phyloP scores from a whole-genome alignment of 345 rosid genomes.

The Gossypium australe region DNA sequence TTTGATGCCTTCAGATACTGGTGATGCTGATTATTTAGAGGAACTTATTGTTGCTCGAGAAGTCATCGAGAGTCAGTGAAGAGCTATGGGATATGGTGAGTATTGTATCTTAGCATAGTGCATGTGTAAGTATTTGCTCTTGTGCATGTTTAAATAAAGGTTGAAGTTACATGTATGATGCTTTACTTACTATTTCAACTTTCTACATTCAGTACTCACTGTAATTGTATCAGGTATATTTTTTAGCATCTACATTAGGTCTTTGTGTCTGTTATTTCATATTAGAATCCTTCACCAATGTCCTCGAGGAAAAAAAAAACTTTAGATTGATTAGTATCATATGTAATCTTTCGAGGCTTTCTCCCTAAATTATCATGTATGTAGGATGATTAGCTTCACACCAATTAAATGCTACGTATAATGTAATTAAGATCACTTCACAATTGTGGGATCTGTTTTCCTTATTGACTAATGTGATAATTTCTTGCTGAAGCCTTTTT shows the following conservation, averaged over 20 bases:
- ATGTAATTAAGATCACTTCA: conserved; percentile 4
- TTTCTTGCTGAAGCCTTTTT: not conserved
- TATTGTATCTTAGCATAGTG: conserved; percentile 13
- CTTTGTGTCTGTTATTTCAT: conserved; percentile 6
- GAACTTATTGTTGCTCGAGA: conserved; percentile 82
- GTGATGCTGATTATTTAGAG: conserved; percentile 45
- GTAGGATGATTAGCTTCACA: not conserved
- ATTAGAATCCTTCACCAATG: not conserved
- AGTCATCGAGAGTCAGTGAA: conserved; percentile 18
- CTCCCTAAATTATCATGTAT: not conserved
- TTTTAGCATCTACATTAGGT: conserved; percentile 15
- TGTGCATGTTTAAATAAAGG: conserved; percentile 21
- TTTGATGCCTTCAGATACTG: conserved; percentile 54
- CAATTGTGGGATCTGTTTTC: not conserved
- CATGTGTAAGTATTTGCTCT: conserved; percentile 21
- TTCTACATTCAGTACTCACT: conserved; percentile 12
- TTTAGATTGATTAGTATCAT: not conserved
- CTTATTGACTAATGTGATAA: not conserved
- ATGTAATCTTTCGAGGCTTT: not conserved
- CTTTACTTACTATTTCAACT: conserved; percentile 11
- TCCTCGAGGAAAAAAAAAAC: not conserved
- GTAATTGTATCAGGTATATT: conserved; percentile 16
- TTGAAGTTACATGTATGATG: conserved; percentile 17
- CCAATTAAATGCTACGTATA: not conserved
- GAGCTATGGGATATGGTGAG: conserved; percentile 12